These are phyloP conservation scores for Irpex sp. DNA, from an alignment of 1,284 basidiomycete genomes.

Conservation along the genomic window DNA sequence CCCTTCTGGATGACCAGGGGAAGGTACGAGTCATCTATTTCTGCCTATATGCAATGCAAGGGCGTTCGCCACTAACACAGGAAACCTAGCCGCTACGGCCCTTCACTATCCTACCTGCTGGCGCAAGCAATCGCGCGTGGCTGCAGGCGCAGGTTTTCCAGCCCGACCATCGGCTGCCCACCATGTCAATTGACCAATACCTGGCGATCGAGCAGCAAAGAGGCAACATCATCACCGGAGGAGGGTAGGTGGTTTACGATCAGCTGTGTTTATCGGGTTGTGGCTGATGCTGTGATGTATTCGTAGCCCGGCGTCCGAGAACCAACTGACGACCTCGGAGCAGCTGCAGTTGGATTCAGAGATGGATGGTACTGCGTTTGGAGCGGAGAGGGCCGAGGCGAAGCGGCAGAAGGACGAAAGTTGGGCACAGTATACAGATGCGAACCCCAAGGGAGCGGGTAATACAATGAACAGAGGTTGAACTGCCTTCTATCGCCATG, in stretches of 20 bases:
- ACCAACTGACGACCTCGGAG: constrained; percentile 70
- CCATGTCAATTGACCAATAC: constrained; percentile 97
- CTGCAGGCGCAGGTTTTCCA: constrained; percentile 83
- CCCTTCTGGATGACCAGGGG: constrained; percentile 72
- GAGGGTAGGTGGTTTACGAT: constrained; percentile 58
- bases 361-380: constrained; percentile 74
- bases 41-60: background rate
- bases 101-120: constrained; percentile 87
- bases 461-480: constrained; percentile 95
- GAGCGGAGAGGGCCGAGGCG: constrained; percentile 71
- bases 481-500: background rate
- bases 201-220: constrained; percentile 80
- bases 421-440: constrained; percentile 84
- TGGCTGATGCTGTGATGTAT: constrained; percentile 1
- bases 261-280: background rate
- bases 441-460: constrained; percentile 79
- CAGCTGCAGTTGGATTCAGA: constrained; percentile 77
- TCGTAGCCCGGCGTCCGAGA: constrained; percentile 64
- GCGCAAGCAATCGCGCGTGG: constrained; percentile 61
- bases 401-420: constrained; percentile 81
- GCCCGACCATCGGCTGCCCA: constrained; percentile 84
- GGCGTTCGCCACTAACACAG: background rate
- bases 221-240: constrained; percentile 85
- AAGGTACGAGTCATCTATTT: constrained; percentile 46
- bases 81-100: constrained; percentile 70